Evolutionary conservation across 23 red algal species (phyloP).

Genomic region (Gracilariopsis chorda): DNA sequence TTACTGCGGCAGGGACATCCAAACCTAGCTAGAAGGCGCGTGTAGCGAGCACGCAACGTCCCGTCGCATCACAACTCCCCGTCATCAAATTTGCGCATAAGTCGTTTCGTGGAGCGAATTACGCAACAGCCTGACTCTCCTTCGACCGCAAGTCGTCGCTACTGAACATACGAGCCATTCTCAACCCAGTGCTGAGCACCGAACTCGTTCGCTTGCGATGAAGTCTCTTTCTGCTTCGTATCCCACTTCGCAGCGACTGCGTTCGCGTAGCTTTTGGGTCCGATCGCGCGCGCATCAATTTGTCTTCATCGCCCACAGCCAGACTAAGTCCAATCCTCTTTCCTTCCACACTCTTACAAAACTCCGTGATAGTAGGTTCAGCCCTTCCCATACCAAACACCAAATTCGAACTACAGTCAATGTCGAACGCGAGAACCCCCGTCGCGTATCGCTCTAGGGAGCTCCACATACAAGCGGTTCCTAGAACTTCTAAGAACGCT

Average conservation of each 20-base stretch:
- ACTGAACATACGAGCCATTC: conserved; percentile 19
- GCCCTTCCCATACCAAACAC: conserved; percentile 32
- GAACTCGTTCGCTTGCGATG: conserved; percentile 49
- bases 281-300: background rate
- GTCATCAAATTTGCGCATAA: too few relatives aligned
- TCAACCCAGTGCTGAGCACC: background rate
- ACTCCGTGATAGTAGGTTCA: conserved; percentile 41
- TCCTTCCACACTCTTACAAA: conserved; percentile 32
- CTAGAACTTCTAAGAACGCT: conserved; percentile 54
- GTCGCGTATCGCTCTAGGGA: conserved; percentile 46
- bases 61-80: too few relatives aligned
- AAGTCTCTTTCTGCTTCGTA: conserved; percentile 26
- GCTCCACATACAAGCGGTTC: conserved; percentile 60
- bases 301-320: background rate
- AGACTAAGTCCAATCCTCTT: conserved; percentile 57
- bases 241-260: background rate
- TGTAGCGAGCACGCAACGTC: too few relatives aligned
- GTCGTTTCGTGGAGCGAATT: too few relatives aligned
- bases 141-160: background rate
- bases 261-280: conserved; percentile 33
- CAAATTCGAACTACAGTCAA: conserved; percentile 60
- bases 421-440: conserved; percentile 39
- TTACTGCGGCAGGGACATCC: too few relatives aligned
- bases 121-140: background rate
- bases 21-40: too few relatives aligned